Conservation (phyloP, 768 basidiomycete genomes). For the Chalciporus chontae region DNA sequence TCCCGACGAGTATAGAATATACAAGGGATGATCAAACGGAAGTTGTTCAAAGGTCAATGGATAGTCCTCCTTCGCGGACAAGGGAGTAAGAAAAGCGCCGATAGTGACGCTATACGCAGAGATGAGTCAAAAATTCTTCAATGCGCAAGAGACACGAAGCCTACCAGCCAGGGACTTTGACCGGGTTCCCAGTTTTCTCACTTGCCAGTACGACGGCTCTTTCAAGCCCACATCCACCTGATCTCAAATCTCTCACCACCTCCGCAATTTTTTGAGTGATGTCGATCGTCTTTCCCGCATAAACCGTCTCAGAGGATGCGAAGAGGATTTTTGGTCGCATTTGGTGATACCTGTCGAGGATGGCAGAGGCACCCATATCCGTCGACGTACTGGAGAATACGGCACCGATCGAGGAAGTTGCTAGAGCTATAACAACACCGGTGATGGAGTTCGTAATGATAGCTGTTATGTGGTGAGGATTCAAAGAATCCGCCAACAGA, state of each 20-base stretch:
- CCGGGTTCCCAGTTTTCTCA: slow-evolving; percentile 41
- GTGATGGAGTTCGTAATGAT: slow-evolving; percentile 62
- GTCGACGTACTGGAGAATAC: slow-evolving; percentile 70
- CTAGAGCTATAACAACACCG: slow-evolving; percentile 58
- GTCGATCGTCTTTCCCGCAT: slow-evolving; percentile 57
- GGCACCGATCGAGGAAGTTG: slow-evolving; percentile 61
- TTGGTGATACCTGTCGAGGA: slow-evolving; percentile 64
- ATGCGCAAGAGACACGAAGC: neutral
- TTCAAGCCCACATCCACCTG: slow-evolving; percentile 43
- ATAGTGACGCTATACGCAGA: slow-evolving; percentile 30
- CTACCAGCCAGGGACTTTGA: slow-evolving; percentile 30
- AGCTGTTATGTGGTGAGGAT: slow-evolving; percentile 34
- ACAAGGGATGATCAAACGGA: slow-evolving; percentile 75
- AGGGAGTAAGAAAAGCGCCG: slow-evolving; percentile 46
- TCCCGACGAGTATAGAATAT: slow-evolving; percentile 83
- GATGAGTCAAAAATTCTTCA: neutral
- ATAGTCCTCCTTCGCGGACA: slow-evolving; percentile 38
- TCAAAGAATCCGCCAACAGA: neutral
- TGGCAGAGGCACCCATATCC: slow-evolving; percentile 62
- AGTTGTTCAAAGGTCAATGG: slow-evolving; percentile 65
- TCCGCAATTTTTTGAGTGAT: slow-evolving; percentile 52
- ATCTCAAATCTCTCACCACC: slow-evolving; percentile 47
- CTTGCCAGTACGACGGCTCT: slow-evolving; percentile 58
- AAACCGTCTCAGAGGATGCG: slow-evolving; percentile 61
- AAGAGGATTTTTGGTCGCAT: slow-evolving; percentile 70